These are phyloP conservation scores for Neurospora pannonica DNA, from an alignment of 495 filamentous ascomycete species.

Conservation along the genomic window DNA sequence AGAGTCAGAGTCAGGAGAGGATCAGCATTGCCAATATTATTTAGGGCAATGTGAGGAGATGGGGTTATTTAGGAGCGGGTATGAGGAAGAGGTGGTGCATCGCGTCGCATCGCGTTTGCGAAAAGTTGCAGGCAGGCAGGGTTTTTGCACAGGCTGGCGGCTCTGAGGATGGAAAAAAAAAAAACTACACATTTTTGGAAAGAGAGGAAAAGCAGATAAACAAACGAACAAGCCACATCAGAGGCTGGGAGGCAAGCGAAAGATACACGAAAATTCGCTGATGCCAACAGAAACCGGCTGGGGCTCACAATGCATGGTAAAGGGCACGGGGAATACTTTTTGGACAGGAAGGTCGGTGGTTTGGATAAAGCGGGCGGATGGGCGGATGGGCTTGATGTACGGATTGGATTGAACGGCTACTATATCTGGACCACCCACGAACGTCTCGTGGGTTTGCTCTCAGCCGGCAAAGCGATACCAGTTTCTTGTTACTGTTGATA, in stretches of 20 bases:
- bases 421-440: neutral
- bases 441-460: neutral
- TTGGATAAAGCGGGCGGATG: neutral
- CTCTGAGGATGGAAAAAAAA: no score
- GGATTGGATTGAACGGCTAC: neutral
- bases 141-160: no score
- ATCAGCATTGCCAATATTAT: conserved; percentile 81
- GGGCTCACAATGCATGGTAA: neutral
- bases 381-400: neutral
- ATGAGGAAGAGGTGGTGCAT: neutral
- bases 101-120: neutral
- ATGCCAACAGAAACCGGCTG: neutral
- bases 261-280: neutral
- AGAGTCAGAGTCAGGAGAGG: conserved; percentile 40
- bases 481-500: neutral
- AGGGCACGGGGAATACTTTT: neutral
- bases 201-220: neutral
- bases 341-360: neutral
- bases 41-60: conserved; percentile 14
- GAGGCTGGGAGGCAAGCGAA: neutral
- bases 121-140: neutral
- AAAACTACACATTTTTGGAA: neutral
- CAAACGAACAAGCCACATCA: neutral
- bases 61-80: neutral
- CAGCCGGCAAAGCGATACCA: neutral